Percentiles rank a stretch among this genome's conserved stretches.
Evolutionary conservation across 371 early-diverging fungal genomes (phyloP).

Genomic region (Apophysomyces sp.): DNA sequence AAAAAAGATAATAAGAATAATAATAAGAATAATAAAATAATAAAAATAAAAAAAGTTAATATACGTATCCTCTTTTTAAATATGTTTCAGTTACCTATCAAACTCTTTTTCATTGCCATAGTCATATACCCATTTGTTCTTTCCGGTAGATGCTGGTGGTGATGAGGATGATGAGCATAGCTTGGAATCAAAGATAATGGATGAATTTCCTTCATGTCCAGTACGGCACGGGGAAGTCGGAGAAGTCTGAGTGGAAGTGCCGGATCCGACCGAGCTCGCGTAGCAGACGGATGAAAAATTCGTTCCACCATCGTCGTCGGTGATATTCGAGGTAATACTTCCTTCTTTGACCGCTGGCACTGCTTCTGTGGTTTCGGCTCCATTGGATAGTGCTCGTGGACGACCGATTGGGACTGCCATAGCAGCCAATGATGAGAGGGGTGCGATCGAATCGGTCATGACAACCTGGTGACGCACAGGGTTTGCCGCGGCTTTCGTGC

Average conservation of each 20-base stretch:
- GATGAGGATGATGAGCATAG: not conserved
- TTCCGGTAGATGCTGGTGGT: not conserved
- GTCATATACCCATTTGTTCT: conserved; percentile 8
- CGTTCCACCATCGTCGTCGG: not conserved
- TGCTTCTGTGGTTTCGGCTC: not conserved
- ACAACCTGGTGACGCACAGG: conserved; percentile 31
- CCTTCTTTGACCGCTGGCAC: not conserved
- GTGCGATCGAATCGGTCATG: conserved; percentile 14
- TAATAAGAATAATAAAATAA: too few relatives aligned
- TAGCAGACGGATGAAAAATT: not conserved
- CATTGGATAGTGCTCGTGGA: not conserved
- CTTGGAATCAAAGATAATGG: not conserved
- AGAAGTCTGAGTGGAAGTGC: not conserved
- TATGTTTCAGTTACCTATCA: conserved; percentile 23
- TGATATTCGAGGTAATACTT: not conserved
- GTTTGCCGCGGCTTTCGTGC: conserved; percentile 1
- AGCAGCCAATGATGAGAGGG: conserved; percentile 10
- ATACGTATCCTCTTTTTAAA: not conserved
- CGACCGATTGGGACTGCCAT: not conserved
- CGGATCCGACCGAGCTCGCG: conserved; percentile 12
- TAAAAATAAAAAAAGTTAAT: too few relatives aligned
- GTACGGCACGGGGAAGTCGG: not conserved
- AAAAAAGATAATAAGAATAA: not conserved
- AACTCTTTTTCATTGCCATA: conserved; percentile 31
- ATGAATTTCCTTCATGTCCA: not conserved